These are phyloP conservation scores for Limtongia smithiae DNA, from an alignment of 805 yeast species.

Conservation along the genomic window DNA sequence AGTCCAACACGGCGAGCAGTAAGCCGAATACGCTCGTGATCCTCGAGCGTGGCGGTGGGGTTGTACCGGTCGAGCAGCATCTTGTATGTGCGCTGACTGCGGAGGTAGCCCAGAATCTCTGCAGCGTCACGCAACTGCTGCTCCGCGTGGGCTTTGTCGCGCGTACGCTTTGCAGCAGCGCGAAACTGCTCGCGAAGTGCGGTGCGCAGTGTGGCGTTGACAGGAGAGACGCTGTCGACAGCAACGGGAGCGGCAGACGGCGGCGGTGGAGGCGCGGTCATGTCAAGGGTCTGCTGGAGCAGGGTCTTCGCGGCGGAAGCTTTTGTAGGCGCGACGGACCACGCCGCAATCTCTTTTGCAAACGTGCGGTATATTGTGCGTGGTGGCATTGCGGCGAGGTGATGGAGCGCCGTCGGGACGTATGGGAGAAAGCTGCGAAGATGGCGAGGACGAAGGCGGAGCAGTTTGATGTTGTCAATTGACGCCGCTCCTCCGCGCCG, in stretches of 20 bases:
- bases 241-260: conserved; percentile 1
- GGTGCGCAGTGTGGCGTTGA: conserved; percentile 7
- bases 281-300: conserved; percentile 21
- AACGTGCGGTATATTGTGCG: conserved; percentile 12
- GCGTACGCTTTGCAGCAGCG: not conserved
- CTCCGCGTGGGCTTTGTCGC: conserved; percentile 1
- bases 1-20: conserved; percentile 91
- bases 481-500: too few species aligned
- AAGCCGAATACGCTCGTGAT: conserved; percentile 68
- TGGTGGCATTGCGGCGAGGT: conserved; percentile 7
- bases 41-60: conserved; percentile 74
- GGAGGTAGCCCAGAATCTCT: conserved; percentile 62
- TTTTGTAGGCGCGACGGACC: conserved; percentile 17
- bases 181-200: conserved; percentile 11
- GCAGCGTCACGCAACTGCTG: conserved; percentile 34
- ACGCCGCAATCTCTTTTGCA: conserved; percentile 18
- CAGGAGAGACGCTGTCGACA: not conserved
- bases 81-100: conserved; percentile 71
- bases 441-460: too few species aligned
- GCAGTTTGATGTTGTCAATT: too few species aligned
- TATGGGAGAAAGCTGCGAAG: too few species aligned
- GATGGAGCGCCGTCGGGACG: too few species aligned
- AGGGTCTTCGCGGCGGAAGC: conserved; percentile 12
- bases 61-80: conserved; percentile 74
- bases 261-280: conserved; percentile 26